Conservation (phyloP, 306 rosid species). For the Pterocarpus santalinus region DNA sequence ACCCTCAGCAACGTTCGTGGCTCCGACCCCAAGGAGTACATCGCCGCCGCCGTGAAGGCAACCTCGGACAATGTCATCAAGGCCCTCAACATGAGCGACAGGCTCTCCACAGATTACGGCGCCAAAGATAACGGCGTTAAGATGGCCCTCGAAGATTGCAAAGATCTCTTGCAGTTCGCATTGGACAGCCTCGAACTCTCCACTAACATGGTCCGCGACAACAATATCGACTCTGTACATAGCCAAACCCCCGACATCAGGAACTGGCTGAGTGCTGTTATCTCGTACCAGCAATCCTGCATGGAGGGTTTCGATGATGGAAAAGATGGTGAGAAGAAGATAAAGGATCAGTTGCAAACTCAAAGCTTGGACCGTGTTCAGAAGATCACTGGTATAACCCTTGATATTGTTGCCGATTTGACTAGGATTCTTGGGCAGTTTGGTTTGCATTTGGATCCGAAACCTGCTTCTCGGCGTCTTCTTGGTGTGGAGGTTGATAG, state of each 20-base stretch:
- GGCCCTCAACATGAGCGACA: conserved; percentile 62
- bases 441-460: conserved; percentile 49
- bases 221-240: conserved; percentile 39
- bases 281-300: conserved; percentile 64
- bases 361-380: conserved; percentile 22
- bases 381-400: conserved; percentile 60
- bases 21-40: conserved; percentile 54
- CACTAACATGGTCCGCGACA: conserved; percentile 38
- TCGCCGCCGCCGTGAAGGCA: conserved; percentile 54
- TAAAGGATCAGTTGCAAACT: not conserved
- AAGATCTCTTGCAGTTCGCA: conserved; percentile 60
- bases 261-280: conserved; percentile 72
- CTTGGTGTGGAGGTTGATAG: conserved; percentile 44
- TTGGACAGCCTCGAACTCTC: conserved; percentile 51
- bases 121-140: conserved; percentile 32
- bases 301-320: conserved; percentile 51
- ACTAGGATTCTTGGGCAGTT: conserved; percentile 43
- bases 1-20: conserved; percentile 46
- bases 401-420: conserved; percentile 58
- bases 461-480: conserved; percentile 62
- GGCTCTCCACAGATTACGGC: conserved; percentile 42
- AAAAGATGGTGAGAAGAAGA: conserved; percentile 39
- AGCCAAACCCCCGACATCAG: conserved; percentile 53
- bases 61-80: conserved; percentile 51
- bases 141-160: conserved; percentile 72